Conservation (phyloP, 2,329 filamentous ascomycete species). For the Hymenoscyphus occultus region DNA sequence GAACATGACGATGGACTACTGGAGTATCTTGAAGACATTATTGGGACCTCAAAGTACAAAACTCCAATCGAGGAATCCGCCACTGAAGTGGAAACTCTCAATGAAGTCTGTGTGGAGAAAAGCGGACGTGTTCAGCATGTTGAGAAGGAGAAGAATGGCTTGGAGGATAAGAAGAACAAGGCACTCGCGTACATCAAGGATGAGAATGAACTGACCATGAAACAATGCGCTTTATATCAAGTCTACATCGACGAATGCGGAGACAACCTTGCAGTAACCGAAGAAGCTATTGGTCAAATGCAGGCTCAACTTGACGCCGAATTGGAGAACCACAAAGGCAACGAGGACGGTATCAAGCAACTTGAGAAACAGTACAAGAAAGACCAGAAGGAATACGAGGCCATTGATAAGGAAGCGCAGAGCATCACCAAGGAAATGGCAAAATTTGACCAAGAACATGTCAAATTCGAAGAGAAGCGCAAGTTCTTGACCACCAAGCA, state of each 20-base stretch:
- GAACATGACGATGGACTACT: constrained; percentile 95
- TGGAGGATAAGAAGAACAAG: constrained; percentile 96
- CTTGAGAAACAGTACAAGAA: constrained; percentile 81
- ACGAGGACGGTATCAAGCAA: constrained; percentile 84
- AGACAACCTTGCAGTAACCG: constrained; percentile 83
- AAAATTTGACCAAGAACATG: constrained; percentile 91
- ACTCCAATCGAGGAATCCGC: constrained; percentile 93
- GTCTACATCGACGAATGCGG: constrained; percentile 84
- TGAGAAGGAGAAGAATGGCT: constrained; percentile 88
- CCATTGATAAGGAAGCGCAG: constrained; percentile 78
- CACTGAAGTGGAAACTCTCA: constrained; percentile 83
- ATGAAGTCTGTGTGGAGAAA: constrained; percentile 94
- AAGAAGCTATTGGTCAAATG: constrained; percentile 88
- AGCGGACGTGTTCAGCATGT: constrained; percentile 94
- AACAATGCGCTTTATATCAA: constrained; percentile 90
- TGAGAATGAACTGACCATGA: constrained; percentile 87
- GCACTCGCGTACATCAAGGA: constrained; percentile 85
- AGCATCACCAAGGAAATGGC: constrained; percentile 79
- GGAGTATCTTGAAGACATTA: constrained; percentile 97
- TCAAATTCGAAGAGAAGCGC: constrained; percentile 97
- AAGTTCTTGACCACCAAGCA: constrained; percentile 90
- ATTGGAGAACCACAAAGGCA: constrained; percentile 86
- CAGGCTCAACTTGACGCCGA: constrained; percentile 83
- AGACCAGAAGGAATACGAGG: constrained; percentile 79
- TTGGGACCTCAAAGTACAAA: constrained; percentile 98